Evolutionary conservation across 1,284 basidiomycete species (phyloP).

Genomic region (Thelephora terrestris): DNA sequence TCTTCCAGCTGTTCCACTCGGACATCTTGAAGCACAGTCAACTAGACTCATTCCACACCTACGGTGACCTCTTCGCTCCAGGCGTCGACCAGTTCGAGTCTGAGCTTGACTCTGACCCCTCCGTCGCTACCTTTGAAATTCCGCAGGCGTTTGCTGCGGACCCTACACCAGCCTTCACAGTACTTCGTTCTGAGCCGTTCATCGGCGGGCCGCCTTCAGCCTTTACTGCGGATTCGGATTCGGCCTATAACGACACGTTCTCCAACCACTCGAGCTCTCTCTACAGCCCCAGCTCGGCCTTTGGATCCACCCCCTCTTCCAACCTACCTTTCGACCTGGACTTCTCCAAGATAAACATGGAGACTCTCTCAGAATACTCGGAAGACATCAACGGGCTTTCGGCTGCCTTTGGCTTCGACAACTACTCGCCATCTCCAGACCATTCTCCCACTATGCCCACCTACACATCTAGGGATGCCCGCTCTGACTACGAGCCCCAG

Average conservation of each 20-base stretch:
- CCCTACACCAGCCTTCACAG: constrained; percentile 50
- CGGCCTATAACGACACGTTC: constrained; percentile 45
- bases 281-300: constrained; percentile 44
- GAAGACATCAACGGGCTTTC: constrained; percentile 19
- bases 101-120: constrained; percentile 53
- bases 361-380: constrained; percentile 7
- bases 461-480: constrained; percentile 17
- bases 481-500: constrained; percentile 46
- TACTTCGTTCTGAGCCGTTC: constrained; percentile 50
- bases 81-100: constrained; percentile 73
- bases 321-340: constrained; percentile 51
- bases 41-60: constrained; percentile 49
- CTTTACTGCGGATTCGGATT: constrained; percentile 67
- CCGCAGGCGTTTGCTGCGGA: constrained; percentile 53
- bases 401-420: constrained; percentile 45
- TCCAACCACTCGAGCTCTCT: constrained; percentile 58
- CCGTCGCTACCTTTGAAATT: constrained; percentile 55
- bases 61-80: constrained; percentile 58
- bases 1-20: constrained; percentile 7
- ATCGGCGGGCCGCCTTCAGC: constrained; percentile 64
- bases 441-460: constrained; percentile 27
- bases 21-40: constrained; percentile 34
- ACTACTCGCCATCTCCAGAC: constrained; percentile 49
- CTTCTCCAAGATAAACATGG: constrained; percentile 24
- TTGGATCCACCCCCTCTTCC: neutral